Conservation (phyloP, 1,284 basidiomycete species). For the Ustilago shanxiensis region DNA sequence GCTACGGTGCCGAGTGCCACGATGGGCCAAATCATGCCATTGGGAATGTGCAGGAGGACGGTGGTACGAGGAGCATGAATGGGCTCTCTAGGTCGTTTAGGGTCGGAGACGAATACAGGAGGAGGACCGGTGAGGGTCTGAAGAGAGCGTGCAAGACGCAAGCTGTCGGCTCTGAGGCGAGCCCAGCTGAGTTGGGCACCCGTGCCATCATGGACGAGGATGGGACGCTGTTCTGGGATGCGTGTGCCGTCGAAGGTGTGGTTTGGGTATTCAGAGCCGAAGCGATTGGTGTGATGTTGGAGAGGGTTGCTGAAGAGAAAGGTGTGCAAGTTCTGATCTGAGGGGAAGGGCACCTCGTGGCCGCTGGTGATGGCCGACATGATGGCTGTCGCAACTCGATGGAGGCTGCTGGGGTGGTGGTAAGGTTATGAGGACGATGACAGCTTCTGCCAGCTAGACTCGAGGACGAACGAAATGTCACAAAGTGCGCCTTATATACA, state of each 20-base stretch:
- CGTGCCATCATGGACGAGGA: slow-evolving; percentile 48
- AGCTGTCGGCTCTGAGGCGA: slow-evolving; percentile 47
- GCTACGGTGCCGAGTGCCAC: slow-evolving; percentile 68
- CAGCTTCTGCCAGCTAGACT: neutral
- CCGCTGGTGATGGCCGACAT: slow-evolving; percentile 35
- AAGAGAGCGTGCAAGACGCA: slow-evolving; percentile 52
- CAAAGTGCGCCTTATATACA: neutral
- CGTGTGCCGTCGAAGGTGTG: slow-evolving; percentile 47
- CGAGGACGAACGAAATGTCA: neutral
- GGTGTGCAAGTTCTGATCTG: slow-evolving; percentile 42
- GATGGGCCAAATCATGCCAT: slow-evolving; percentile 68
- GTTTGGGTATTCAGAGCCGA: slow-evolving; percentile 27
- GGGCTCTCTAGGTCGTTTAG: slow-evolving; percentile 24
- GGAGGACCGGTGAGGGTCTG: slow-evolving; percentile 38
- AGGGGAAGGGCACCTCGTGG: slow-evolving; percentile 33
- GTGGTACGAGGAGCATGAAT: slow-evolving; percentile 62
- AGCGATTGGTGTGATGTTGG: slow-evolving; percentile 46
- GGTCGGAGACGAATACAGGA: slow-evolving; percentile 24
- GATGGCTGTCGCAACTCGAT: neutral
- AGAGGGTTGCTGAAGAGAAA: slow-evolving; percentile 57
- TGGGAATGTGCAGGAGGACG: slow-evolving; percentile 71
- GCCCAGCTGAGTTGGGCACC: slow-evolving; percentile 52
- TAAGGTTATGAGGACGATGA: neutral
- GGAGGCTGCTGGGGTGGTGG: neutral
- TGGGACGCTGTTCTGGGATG: slow-evolving; percentile 48